These are phyloP conservation scores for Candida sanyiensis DNA, from an alignment of 805 yeast species.

Conservation along the genomic window DNA sequence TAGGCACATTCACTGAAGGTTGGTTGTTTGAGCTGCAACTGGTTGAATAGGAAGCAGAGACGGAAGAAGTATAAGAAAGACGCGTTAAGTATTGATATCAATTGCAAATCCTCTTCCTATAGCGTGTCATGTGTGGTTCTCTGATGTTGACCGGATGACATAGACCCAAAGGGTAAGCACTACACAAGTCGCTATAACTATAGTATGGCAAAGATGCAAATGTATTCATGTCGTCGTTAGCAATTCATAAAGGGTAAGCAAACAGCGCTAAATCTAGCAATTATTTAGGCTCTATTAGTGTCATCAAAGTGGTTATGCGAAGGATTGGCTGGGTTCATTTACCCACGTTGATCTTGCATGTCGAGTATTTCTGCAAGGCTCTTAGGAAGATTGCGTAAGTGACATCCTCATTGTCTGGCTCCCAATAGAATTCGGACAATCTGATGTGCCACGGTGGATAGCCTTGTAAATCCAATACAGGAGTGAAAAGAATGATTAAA, in stretches of 20 bases:
- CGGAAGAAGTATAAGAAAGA: too few relatives aligned
- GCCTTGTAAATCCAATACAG: conserved; percentile 84
- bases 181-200: neutral
- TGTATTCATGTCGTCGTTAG: conserved; percentile 6
- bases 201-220: neutral
- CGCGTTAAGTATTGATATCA: too few relatives aligned
- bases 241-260: conserved; percentile 4
- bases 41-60: too few relatives aligned
- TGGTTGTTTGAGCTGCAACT: neutral
- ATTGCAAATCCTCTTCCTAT: too few relatives aligned
- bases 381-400: conserved; percentile 78
- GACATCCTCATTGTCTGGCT: conserved; percentile 76
- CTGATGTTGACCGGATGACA: too few relatives aligned
- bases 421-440: conserved; percentile 86
- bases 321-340: conserved; percentile 48
- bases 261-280: too few relatives aligned
- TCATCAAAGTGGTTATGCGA: neutral
- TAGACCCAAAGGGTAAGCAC: too few relatives aligned
- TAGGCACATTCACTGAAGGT: neutral
- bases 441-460: conserved; percentile 98
- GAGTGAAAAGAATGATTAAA: conserved; percentile 75
- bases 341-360: conserved; percentile 85
- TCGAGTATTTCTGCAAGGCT: conserved; percentile 68
- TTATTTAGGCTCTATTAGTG: too few relatives aligned
- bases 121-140: neutral